These are phyloP conservation scores for Allomyces arbusculus DNA, from an alignment of 192 early-diverging fungal genomes.

Conservation along the genomic window DNA sequence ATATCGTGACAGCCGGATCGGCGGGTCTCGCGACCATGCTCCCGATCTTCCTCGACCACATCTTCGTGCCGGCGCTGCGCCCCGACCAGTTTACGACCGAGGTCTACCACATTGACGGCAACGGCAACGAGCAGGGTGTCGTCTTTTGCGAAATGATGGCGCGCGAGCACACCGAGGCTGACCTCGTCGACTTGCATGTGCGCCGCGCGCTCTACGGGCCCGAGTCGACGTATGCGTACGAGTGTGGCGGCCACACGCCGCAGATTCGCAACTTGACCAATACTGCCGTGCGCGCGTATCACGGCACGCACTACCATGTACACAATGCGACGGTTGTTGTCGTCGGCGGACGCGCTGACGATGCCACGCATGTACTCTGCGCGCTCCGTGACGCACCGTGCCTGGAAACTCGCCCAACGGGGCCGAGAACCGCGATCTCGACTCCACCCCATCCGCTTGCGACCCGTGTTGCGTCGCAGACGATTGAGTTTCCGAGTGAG, in stretches of 20 bases:
- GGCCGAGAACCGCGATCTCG: too few species aligned
- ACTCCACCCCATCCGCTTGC: too few species aligned
- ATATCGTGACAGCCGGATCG: slow-evolving; percentile 34
- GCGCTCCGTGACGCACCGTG: too few species aligned
- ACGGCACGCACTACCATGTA: slow-evolving; percentile 46
- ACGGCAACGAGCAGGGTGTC: slow-evolving; percentile 54
- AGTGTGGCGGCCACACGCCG: slow-evolving; percentile 54
- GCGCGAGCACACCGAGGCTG: slow-evolving; percentile 45
- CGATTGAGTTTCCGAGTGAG: slow-evolving; percentile 34
- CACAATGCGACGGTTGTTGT: slow-evolving; percentile 50
- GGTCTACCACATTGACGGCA: slow-evolving; percentile 55
- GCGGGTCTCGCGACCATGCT: slow-evolving; percentile 51
- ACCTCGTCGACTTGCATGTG: slow-evolving; percentile 17
- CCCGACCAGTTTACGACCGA: slow-evolving; percentile 57
- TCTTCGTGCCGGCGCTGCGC: slow-evolving; percentile 47
- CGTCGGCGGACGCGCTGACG: slow-evolving; percentile 21
- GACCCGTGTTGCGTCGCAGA: slow-evolving; percentile 19
- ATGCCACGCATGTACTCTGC: slow-evolving; percentile 9
- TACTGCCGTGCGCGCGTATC: slow-evolving; percentile 53
- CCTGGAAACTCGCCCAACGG: too few species aligned
- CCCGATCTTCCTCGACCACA: slow-evolving; percentile 62
- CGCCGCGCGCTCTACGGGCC: slow-evolving; percentile 18
- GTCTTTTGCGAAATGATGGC: slow-evolving; percentile 59
- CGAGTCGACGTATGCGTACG: slow-evolving; percentile 36
- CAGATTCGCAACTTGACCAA: slow-evolving; percentile 53